phyloP scores from a whole-genome alignment of 2,329 filamentous ascomycete genomes.

The Atkinsonella hypoxylon region DNA sequence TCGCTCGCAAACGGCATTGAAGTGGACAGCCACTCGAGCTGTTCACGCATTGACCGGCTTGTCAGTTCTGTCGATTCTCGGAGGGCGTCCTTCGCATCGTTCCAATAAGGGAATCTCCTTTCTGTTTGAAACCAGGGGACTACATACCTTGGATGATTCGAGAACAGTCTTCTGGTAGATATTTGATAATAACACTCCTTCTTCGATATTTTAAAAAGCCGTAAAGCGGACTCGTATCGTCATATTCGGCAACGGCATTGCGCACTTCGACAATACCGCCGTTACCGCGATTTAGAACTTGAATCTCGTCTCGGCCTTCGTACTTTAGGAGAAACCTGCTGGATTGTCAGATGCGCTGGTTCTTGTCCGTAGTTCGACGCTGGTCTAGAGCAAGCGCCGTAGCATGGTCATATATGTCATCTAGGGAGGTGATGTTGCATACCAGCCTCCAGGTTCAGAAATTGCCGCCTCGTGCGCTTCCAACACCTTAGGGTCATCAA shows the following conservation, averaged over 20 bases:
- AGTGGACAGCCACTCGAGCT: slow-evolving; percentile 75
- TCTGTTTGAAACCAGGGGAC: not conserved
- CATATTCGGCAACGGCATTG: slow-evolving; percentile 63
- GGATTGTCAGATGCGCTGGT: slow-evolving; percentile 10
- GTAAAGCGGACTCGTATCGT: slow-evolving; percentile 79
- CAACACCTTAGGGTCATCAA: slow-evolving; percentile 69
- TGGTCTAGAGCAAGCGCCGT: not conserved
- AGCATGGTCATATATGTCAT: not conserved
- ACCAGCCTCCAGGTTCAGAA: slow-evolving; percentile 90
- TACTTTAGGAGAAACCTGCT: slow-evolving; percentile 91
- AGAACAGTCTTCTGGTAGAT: slow-evolving; percentile 82
- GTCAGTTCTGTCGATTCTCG: not conserved
- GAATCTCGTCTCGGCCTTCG: slow-evolving; percentile 74
- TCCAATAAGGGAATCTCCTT: not conserved
- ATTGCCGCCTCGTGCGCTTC: slow-evolving; percentile 74
- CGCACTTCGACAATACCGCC: slow-evolving; percentile 79
- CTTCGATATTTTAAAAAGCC: slow-evolving; percentile 84
- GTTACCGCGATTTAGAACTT: slow-evolving; percentile 62
- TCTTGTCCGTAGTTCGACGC: not conserved
- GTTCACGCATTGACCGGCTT: slow-evolving; percentile 2
- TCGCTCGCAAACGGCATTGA: slow-evolving; percentile 52
- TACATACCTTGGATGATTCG: slow-evolving; percentile 76
- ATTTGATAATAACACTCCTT: slow-evolving; percentile 85
- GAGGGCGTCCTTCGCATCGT: not conserved
- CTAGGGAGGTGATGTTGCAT: slow-evolving; percentile 23